Evolutionary conservation across 148 eudicot genomes (phyloP), one percentile per base, ranked within the genome.

Genomic region (Cornus florida): DNA sequence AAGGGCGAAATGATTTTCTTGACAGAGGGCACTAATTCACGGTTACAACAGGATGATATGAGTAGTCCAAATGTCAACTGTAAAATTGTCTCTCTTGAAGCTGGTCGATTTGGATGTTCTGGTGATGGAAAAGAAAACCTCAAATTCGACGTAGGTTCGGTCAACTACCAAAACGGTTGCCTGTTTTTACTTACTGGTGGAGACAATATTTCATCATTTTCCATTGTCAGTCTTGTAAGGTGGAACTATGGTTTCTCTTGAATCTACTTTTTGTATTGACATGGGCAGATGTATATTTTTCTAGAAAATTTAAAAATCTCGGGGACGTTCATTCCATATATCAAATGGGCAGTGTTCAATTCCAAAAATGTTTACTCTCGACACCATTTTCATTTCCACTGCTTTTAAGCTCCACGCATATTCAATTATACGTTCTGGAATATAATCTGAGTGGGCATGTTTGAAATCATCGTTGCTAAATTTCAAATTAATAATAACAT

Each of bases 1-100:
- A 76, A 84, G 91, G 84, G 77, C 83, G 28, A 90, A 83, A 68
- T 93, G 83, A 86, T 69, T 59, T 28, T 68, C 2, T 31, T 16
- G 77, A 67, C 32, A 71, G 64, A 1, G 14, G 1, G 4, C 53
- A 53, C 59, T 53, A 53, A 53, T 11, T 2, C 19, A 53, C 19
- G 19, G 19, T 53, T 53, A 17, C 59, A 11, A 2, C 17, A 53
- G 59, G 19, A 13, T 16, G 19, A 53, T 24, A 20, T n/a, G 66
- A 3, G 66, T 2, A 57, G 62, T 20, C 20, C 66, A 62, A 62
- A 19, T 17, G 20, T 62, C 24, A 13, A 53, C 23, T 0, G 66
- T 20, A 5, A 62, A 62, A 20, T 17, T 62, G 2, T 62, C 0
- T 20, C 66, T 20, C 66, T 62, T 9, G 23, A 3, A 17, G 19